These are phyloP conservation scores for Fraxinus paxiana DNA, from an alignment of 305 asterid species.

Conservation along the genomic window DNA sequence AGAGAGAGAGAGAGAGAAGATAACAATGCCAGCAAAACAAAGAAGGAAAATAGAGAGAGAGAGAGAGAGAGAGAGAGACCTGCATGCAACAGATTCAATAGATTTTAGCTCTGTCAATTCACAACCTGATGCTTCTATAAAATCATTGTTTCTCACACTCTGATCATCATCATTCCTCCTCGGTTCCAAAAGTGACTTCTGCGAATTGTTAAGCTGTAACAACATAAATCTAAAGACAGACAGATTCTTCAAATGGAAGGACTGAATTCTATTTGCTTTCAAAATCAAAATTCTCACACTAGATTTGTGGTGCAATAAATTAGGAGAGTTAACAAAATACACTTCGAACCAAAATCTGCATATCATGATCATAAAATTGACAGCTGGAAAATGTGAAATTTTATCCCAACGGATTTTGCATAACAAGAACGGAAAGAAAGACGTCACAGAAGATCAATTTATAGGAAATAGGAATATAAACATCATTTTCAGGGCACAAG, in stretches of 20 bases:
- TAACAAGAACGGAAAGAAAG: not conserved
- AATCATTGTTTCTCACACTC: conserved; percentile 30
- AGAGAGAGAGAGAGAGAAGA: too few species aligned
- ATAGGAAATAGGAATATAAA: not conserved
- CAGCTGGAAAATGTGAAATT: not conserved
- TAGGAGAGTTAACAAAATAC: not conserved
- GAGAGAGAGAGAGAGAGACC: conserved; percentile 34
- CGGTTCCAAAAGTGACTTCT: conserved; percentile 25
- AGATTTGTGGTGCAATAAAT: not conserved
- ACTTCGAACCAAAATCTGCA: not conserved
- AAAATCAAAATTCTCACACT: not conserved
- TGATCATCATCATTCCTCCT: conserved; percentile 28
- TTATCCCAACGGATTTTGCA: not conserved
- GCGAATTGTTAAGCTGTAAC: conserved; percentile 29
- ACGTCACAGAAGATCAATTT: not conserved
- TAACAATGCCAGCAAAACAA: conserved; percentile 5
- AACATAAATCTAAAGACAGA: conserved; percentile 7
- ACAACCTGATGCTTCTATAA: conserved; percentile 32
- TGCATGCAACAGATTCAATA: conserved; percentile 25
- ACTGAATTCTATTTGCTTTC: not conserved
- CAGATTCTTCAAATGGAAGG: conserved; percentile 11
- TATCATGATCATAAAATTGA: not conserved
- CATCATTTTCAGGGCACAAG: not conserved
- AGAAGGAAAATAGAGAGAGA: not conserved
- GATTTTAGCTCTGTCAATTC: conserved; percentile 32